Conservation (phyloP, 352 stramenopile genomes). For the Phytopythium kandeliae region DNA sequence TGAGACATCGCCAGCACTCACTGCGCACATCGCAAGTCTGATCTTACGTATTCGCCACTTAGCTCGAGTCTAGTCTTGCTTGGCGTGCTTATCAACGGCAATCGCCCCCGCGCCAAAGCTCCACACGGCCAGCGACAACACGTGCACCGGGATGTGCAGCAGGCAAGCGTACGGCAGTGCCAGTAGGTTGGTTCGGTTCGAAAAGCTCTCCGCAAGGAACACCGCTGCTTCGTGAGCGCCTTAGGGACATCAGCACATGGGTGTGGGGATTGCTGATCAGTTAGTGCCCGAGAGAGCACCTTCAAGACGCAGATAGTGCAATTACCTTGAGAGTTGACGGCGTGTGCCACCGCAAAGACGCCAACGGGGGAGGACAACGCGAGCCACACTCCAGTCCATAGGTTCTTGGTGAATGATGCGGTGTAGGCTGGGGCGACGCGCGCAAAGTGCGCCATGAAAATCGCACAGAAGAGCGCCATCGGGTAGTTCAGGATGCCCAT, state of each 20-base stretch:
- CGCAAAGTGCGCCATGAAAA: slow-evolving; percentile 58
- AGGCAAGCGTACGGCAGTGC: slow-evolving; percentile 61
- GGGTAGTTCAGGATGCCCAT: slow-evolving; percentile 80
- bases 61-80: slow-evolving; percentile 16
- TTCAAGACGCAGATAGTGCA: not conserved
- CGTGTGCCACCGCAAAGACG: slow-evolving; percentile 21
- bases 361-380: slow-evolving; percentile 44
- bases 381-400: slow-evolving; percentile 36
- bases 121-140: slow-evolving; percentile 50
- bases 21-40: not conserved
- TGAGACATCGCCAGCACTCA: not conserved
- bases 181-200: slow-evolving; percentile 42
- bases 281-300: not conserved
- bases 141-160: slow-evolving; percentile 68
- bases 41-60: not conserved
- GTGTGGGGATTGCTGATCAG: not conserved
- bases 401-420: slow-evolving; percentile 16
- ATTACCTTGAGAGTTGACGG: slow-evolving; percentile 20
- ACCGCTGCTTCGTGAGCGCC: slow-evolving; percentile 15
- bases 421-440: slow-evolving; percentile 33
- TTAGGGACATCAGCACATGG: slow-evolving; percentile 7
- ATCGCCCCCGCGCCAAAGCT: slow-evolving; percentile 6
- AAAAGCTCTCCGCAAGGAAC: slow-evolving; percentile 46
- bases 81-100: slow-evolving; percentile 7
- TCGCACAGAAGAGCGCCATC: slow-evolving; percentile 64